phyloP scores from a whole-genome alignment of 495 filamentous ascomycete species.

The Xylaria intraflava region DNA sequence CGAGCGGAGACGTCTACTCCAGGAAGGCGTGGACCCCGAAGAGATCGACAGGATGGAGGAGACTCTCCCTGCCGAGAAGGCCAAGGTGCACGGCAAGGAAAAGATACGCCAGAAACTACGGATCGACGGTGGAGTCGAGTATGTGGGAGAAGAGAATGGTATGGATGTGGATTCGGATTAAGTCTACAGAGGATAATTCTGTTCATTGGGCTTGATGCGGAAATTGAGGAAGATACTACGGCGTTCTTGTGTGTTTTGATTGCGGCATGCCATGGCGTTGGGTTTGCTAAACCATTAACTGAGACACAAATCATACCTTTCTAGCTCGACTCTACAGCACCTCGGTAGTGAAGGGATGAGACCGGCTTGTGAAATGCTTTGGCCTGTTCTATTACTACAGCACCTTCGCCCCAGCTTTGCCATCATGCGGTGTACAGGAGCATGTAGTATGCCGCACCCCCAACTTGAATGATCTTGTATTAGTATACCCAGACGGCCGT shows the following conservation, averaged over 20 bases:
- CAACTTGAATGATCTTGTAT: no score
- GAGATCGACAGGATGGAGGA: slow-evolving; percentile 50
- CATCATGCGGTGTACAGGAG: no score
- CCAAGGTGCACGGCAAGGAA: slow-evolving; percentile 51
- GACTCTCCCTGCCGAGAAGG: slow-evolving; percentile 36
- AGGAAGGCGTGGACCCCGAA: slow-evolving; percentile 44
- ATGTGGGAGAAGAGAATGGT: slow-evolving; percentile 41
- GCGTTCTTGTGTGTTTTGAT: slow-evolving; percentile 12
- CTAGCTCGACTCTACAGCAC: neutral
- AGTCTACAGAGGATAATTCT: slow-evolving; percentile 6
- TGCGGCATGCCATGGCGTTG: slow-evolving; percentile 14
- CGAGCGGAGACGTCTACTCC: slow-evolving; percentile 42
- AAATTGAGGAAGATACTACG: slow-evolving; percentile 17
- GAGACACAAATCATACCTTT: slow-evolving; percentile 1
- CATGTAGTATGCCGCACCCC: no score
- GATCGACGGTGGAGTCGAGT: slow-evolving; percentile 61
- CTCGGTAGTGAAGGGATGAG: neutral
- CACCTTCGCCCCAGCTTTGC: neutral
- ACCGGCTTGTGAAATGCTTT: neutral
- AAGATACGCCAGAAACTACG: slow-evolving; percentile 55
- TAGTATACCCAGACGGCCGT: no score
- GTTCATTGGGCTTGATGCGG: slow-evolving; percentile 15
- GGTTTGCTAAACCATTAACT: neutral
- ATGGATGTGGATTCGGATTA: slow-evolving; percentile 64
- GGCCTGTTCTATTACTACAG: neutral